Conservation (phyloP, 495 filamentous ascomycete genomes). For the Xylaria nigripes region DNA sequence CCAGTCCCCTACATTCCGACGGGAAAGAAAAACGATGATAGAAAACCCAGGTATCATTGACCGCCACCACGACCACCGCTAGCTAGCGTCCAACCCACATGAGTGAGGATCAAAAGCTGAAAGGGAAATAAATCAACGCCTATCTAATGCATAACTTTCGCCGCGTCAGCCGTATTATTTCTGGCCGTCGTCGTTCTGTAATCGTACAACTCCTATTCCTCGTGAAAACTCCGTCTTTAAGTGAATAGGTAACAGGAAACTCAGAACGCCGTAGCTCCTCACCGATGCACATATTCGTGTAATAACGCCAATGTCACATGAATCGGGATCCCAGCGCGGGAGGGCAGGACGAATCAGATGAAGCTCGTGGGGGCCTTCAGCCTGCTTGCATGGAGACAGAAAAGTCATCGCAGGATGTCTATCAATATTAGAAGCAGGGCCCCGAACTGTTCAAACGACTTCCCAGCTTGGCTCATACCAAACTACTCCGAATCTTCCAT, state of each 20-base stretch:
- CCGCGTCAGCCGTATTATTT: not conserved
- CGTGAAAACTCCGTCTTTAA: not conserved
- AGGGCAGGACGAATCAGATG: not conserved
- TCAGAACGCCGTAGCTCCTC: slow-evolving; percentile 5
- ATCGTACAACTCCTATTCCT: slow-evolving; percentile 18
- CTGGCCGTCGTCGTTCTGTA: slow-evolving; percentile 5
- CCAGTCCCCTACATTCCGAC: too few relatives aligned
- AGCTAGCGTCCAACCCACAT: not conserved
- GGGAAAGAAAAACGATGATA: too few relatives aligned
- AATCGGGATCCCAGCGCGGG: not conserved
- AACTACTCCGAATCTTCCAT: slow-evolving; percentile 27
- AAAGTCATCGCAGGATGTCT: not conserved
- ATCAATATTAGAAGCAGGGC: not conserved
- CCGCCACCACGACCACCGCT: not conserved
- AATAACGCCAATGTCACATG: not conserved
- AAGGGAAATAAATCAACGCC: slow-evolving; percentile 18
- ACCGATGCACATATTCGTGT: not conserved
- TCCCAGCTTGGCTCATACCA: not conserved
- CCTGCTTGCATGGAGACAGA: not conserved
- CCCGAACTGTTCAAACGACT: not conserved
- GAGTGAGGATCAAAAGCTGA: too few relatives aligned
- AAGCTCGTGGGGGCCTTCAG: not conserved
- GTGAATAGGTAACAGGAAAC: not conserved
- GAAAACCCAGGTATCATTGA: slow-evolving; percentile 19
- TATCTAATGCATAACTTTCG: slow-evolving; percentile 24